phyloP scores from a whole-genome alignment of 2,329 filamentous ascomycete species.

The Fusarium robinianum region DNA sequence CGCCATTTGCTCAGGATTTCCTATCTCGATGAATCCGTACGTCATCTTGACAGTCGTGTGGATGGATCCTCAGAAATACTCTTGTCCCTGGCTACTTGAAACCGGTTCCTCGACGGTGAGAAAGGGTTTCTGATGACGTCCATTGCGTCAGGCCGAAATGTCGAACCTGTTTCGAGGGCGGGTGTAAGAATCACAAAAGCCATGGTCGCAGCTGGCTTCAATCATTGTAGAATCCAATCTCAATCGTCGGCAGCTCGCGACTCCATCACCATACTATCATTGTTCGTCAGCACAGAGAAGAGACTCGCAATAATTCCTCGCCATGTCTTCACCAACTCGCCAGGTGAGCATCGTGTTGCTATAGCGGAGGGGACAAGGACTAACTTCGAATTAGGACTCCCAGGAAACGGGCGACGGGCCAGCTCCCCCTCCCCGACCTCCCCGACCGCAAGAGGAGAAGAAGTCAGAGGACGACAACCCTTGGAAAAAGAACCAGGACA shows the following conservation, averaged over 20 bases:
- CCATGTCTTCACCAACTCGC: slow-evolving; percentile 29
- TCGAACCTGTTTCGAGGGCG: slow-evolving; percentile 29
- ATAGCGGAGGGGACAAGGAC: neutral
- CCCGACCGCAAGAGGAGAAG: no score
- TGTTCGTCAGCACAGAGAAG: no score
- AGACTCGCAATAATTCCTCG: neutral
- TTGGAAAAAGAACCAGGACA: slow-evolving; percentile 13
- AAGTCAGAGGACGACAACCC: slow-evolving; percentile 9
- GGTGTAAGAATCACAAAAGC: slow-evolving; percentile 31
- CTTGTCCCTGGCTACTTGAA: slow-evolving; percentile 20
- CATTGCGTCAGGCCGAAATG: slow-evolving; percentile 34
- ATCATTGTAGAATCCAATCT: slow-evolving; percentile 13
- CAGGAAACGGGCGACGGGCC: slow-evolving; percentile 23
- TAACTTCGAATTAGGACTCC: slow-evolving; percentile 19
- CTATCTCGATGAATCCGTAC: neutral
- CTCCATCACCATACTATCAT: no score
- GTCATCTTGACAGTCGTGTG: neutral
- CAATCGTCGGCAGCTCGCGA: no score
- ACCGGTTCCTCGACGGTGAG: slow-evolving; percentile 28
- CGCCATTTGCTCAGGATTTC: slow-evolving; percentile 18
- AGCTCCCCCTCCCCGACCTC: slow-evolving; percentile 15
- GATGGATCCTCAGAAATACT: neutral
- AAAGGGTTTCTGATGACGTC: slow-evolving; percentile 25
- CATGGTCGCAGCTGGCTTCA: slow-evolving; percentile 3
- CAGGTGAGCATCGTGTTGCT: slow-evolving; percentile 21